A percentile compares a stretch with the other conserved stretches of the same genome.
phyloP scores from a whole-genome alignment of 1,284 basidiomycete genomes.

The Apiotrichum gracile region DNA sequence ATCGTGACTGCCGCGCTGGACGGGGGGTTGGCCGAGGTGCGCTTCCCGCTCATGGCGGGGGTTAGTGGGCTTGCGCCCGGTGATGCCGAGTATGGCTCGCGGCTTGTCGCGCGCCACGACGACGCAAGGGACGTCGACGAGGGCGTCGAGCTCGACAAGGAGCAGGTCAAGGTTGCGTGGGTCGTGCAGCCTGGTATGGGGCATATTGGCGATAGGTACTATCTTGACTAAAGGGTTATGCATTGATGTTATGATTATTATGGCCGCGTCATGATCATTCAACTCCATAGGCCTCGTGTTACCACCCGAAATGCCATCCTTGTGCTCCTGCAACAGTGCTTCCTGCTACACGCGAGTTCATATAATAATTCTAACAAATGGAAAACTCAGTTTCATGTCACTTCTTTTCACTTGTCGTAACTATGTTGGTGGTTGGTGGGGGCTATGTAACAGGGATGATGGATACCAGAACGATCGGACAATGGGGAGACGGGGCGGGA shows the following conservation, averaged over 20 bases:
- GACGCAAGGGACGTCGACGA: constrained; percentile 3
- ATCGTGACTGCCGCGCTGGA: constrained; percentile 81
- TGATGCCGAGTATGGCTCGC: constrained; percentile 38
- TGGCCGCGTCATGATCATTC: too few relatives aligned
- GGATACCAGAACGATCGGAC: constrained; percentile 1
- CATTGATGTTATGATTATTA: too few relatives aligned
- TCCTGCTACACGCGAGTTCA: not conserved
- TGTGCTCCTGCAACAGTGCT: too few relatives aligned
- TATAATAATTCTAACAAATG: not conserved
- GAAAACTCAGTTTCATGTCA: not conserved
- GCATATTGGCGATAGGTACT: constrained; percentile 34
- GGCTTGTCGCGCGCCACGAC: constrained; percentile 15
- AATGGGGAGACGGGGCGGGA: not conserved
- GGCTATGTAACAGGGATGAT: constrained; percentile 1
- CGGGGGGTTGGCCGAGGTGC: constrained; percentile 38
- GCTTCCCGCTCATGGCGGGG: constrained; percentile 28
- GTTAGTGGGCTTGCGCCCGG: constrained; percentile 33
- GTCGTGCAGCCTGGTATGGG: constrained; percentile 45
- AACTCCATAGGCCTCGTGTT: too few relatives aligned
- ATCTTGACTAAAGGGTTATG: constrained; percentile 1
- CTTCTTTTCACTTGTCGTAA: constrained; percentile 4
- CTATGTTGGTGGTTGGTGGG: not conserved
- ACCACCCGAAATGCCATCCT: too few relatives aligned
- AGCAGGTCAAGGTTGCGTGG: constrained; percentile 41
- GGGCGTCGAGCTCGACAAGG: constrained; percentile 8